A percentile compares a stretch with the other conserved stretches of the same genome.
Evolutionary conservation across 2,329 filamentous ascomycete genomes (phyloP).

Genomic region (Fusarium hostae): DNA sequence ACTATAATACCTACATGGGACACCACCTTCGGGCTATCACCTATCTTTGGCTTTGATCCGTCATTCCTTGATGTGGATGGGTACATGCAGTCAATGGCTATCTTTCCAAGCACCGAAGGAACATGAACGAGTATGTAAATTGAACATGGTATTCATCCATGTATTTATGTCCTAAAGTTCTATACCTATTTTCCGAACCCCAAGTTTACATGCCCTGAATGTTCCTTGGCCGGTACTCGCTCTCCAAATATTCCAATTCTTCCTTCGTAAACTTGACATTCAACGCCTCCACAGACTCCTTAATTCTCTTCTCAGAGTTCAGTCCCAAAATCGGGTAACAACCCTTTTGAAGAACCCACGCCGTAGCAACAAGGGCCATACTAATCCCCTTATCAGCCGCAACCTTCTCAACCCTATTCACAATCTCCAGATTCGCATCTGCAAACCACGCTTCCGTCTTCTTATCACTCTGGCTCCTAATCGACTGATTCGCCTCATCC

Average conservation of each 20-base stretch:
- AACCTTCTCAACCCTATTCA: slow-evolving; percentile 60
- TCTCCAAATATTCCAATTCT: slow-evolving; percentile 71
- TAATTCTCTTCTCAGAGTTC: slow-evolving; percentile 67
- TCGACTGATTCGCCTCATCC: slow-evolving; percentile 12
- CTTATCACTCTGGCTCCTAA: slow-evolving; percentile 37
- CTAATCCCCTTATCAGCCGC: slow-evolving; percentile 66
- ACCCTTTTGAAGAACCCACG: slow-evolving; percentile 68
- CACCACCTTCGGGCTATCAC: slow-evolving; percentile 46
- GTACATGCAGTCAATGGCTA: slow-evolving; percentile 33
- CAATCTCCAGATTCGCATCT: slow-evolving; percentile 45
- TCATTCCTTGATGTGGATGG: slow-evolving; percentile 29
- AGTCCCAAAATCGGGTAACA: slow-evolving; percentile 72
- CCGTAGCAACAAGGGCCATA: slow-evolving; percentile 73
- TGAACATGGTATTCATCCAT: neutral
- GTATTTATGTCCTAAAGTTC: too few species aligned
- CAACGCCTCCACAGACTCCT: slow-evolving; percentile 64
- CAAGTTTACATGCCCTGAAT: slow-evolving; percentile 50
- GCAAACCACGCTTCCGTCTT: slow-evolving; percentile 42
- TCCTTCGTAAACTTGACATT: slow-evolving; percentile 64
- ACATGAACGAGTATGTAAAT: neutral
- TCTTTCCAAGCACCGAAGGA: slow-evolving; percentile 20
- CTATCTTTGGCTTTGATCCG: slow-evolving; percentile 45
- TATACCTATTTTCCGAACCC: too few species aligned
- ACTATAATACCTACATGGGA: slow-evolving; percentile 38
- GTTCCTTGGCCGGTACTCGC: slow-evolving; percentile 67